Evolutionary conservation across 805 yeast genomes (phyloP), one percentile per base, ranked within the genome.

Genomic region (Nakazawaea anatomiae): DNA sequence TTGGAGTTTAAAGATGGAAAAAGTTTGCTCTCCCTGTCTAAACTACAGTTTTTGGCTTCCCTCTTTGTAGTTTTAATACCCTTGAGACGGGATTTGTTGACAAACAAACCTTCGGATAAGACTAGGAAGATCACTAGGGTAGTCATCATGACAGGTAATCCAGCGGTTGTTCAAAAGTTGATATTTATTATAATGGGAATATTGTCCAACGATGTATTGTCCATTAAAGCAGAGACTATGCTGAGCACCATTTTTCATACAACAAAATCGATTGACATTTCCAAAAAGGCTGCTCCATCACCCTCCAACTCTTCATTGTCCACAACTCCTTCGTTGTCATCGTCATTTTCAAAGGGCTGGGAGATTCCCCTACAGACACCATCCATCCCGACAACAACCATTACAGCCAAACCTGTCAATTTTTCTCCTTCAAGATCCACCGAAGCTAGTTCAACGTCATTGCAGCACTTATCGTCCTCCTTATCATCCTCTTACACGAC

Each of bases 91-190:
- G 51, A 63, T 2, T 65, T 70, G 51, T 61, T 77, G 41, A 55
- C 63, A 8, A 48, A 55, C 6, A 70, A 67, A 42, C 77, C 80
- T 0, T 55, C 60, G 38, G 52, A 56, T 12, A 47, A 51, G 10
- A 52, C 59, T 1, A 58, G 59, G 35, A 66, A 65, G 31, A 58
- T 71, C 6, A 65, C 72, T 3, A 60, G 83, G 43, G 69, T 79
- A 1, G 79, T 79, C 4, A 66, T 79, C 2, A 74, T 76, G 71
- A 79, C 83, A 0, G 79, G 80, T 7, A 79, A 79, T 54, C 81
- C 83, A 2, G 72, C 71, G 31, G 80, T 79, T 5, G 81, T 83
- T 5, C 80, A 79, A 54, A 78, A 78, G 57, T 64, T 79, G 46
- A 65, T 79, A 0, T 76, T 78, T 50, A 77, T 79, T 8, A 56